phyloP scores from a whole-genome alignment of 1,284 basidiomycete genomes.

The Sporisorium graminicola region DNA sequence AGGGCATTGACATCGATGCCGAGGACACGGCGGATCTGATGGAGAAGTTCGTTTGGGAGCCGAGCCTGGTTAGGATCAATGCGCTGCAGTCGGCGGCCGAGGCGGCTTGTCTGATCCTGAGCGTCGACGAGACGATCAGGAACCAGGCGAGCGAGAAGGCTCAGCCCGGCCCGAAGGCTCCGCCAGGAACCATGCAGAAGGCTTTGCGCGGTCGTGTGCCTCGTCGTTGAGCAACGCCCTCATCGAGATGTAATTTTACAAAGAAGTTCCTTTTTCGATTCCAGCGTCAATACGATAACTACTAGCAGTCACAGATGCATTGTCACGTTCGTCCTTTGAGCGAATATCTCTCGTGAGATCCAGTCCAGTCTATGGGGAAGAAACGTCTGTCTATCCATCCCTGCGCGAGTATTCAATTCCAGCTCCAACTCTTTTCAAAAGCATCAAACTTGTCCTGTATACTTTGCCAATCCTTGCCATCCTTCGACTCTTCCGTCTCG shows the following conservation, averaged over 20 bases:
- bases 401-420: constrained; percentile 2
- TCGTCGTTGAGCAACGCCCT: no score
- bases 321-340: not conserved
- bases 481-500: constrained; percentile 3
- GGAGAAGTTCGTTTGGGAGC: constrained; percentile 98
- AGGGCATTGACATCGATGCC: constrained; percentile 94
- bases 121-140: constrained; percentile 68
- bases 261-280: not conserved
- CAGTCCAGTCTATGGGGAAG: not conserved
- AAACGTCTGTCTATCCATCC: not conserved
- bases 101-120: constrained; percentile 88
- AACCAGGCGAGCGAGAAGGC: constrained; percentile 64
- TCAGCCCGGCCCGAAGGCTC: constrained; percentile 57
- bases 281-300: not conserved
- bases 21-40: constrained; percentile 91
- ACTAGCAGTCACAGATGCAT: not conserved
- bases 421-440: constrained; percentile 10
- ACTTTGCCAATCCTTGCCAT: not conserved
- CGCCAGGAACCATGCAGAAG: constrained; percentile 66
- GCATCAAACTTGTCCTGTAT: constrained; percentile 5
- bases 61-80: constrained; percentile 93
- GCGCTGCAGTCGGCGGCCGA: constrained; percentile 94
- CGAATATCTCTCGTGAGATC: not conserved
- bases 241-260: not conserved
- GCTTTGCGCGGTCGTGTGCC: constrained; percentile 59